Percentiles rank a stretch among this genome's conserved stretches.
Conservation (phyloP, 2,329 filamentous ascomycete genomes). For the Xylariaceae sp. region DNA sequence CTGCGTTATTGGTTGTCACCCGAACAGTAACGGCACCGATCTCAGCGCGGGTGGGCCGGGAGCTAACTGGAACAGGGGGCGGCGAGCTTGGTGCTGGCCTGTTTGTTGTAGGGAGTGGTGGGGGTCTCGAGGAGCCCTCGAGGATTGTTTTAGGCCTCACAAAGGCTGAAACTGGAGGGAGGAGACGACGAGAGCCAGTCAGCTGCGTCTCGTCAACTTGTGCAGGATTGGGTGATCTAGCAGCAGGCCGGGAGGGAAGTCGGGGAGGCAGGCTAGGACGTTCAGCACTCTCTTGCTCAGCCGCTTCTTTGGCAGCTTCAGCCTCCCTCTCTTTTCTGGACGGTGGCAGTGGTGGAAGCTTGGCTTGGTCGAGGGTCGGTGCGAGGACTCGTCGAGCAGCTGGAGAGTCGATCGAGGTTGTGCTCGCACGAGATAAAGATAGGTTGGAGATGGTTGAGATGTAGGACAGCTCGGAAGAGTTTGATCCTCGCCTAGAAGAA, state of each 20-base stretch:
- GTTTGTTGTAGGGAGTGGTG: slow-evolving; percentile 36
- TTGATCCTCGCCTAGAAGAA: slow-evolving; percentile 60
- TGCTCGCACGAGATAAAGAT: slow-evolving; percentile 59
- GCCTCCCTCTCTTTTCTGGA: slow-evolving; percentile 61
- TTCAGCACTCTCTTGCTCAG: slow-evolving; percentile 40
- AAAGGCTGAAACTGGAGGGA: slow-evolving; percentile 46
- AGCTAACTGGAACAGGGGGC: slow-evolving; percentile 59
- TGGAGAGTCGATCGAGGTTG: slow-evolving; percentile 50
- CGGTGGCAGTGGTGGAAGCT: slow-evolving; percentile 64
- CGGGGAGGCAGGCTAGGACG: slow-evolving; percentile 57
- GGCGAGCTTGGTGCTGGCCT: slow-evolving; percentile 49
- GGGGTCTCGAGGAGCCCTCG: slow-evolving; percentile 31
- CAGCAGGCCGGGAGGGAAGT: slow-evolving; percentile 56
- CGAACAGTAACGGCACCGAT: slow-evolving; percentile 53
- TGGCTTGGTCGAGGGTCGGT: slow-evolving; percentile 62
- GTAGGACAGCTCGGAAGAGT: slow-evolving; percentile 63
- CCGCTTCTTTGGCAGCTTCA: slow-evolving; percentile 46
- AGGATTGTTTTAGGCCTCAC: slow-evolving; percentile 41
- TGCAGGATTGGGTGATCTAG: slow-evolving; percentile 42
- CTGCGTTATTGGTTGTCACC: slow-evolving; percentile 37
- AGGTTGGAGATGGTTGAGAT: slow-evolving; percentile 60
- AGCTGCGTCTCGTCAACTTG: slow-evolving; percentile 35
- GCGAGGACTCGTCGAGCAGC: slow-evolving; percentile 57
- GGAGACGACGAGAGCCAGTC: slow-evolving; percentile 48
- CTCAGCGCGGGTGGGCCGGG: slow-evolving; percentile 59